Conservation (phyloP, 768 basidiomycete species). For the Naganishia antarctica region DNA sequence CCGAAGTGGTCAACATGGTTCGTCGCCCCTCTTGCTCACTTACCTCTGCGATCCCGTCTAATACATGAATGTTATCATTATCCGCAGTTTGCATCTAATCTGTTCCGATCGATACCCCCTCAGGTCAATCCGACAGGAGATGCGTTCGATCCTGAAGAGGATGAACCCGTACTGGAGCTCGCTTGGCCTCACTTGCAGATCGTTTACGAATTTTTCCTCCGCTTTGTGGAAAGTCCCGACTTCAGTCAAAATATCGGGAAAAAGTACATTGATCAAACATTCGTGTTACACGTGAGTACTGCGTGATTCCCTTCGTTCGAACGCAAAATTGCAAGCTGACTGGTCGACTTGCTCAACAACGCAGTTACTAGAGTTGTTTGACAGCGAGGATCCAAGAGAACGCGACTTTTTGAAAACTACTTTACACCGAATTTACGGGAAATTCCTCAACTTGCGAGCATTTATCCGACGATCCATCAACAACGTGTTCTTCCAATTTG, state of each 20-base stretch:
- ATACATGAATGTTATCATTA: no score
- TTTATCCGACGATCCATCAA: conserved; percentile 99
- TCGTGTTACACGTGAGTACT: conserved; percentile 65
- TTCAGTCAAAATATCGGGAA: conserved; percentile 98
- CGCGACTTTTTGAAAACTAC: conserved; percentile 99
- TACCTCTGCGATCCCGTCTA: no score
- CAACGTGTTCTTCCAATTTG: conserved; percentile 98
- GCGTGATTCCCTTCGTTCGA: no score
- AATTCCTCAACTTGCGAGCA: conserved; percentile 96
- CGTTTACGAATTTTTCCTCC: conserved; percentile 99
- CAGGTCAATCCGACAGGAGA: conserved; percentile 97
- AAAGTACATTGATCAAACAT: conserved; percentile 91
- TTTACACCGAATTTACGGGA: conserved; percentile 96
- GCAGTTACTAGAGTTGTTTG: conserved; percentile 92
- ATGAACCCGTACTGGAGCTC: conserved; percentile 95
- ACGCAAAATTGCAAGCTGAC: no score
- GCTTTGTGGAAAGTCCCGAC: conserved; percentile 94
- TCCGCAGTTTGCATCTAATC: conserved; percentile 96
- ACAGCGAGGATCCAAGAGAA: conserved; percentile 96
- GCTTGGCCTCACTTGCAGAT: conserved; percentile 99
- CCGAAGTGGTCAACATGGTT: conserved; percentile 97
- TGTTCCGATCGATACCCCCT: conserved; percentile 99
- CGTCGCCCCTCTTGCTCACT: conserved; percentile 40
- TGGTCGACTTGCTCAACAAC: neutral
- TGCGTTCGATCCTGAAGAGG: conserved; percentile 98